These are phyloP conservation scores for Lophiotrema nucula DNA, from an alignment of 495 filamentous ascomycete species.

Conservation along the genomic window DNA sequence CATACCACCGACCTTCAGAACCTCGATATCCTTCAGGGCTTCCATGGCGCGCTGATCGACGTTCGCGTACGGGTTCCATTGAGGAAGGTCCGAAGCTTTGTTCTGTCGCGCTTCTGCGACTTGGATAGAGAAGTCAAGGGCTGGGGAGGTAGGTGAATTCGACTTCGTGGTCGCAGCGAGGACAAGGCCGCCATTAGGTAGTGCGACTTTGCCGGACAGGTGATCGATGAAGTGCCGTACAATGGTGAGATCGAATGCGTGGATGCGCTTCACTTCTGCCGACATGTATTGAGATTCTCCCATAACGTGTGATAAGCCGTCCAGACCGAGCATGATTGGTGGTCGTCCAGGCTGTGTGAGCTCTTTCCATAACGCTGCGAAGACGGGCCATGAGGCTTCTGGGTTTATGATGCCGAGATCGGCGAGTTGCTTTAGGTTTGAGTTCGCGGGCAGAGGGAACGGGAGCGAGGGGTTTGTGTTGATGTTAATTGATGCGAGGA, in stretches of 20 bases:
- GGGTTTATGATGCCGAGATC: slow-evolving; percentile 70
- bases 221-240: slow-evolving; percentile 71
- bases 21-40: slow-evolving; percentile 43
- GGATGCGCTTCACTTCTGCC: slow-evolving; percentile 66
- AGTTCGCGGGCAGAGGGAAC: slow-evolving; percentile 54
- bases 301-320: slow-evolving; percentile 81
- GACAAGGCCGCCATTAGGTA: slow-evolving; percentile 77
- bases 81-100: slow-evolving; percentile 46
- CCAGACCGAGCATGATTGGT: slow-evolving; percentile 73
- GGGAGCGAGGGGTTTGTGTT: slow-evolving; percentile 61
- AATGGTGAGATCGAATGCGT: slow-evolving; percentile 80
- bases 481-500: slow-evolving; percentile 60
- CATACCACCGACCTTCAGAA: slow-evolving; percentile 58
- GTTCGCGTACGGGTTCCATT: slow-evolving; percentile 60
- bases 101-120: slow-evolving; percentile 31
- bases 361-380: slow-evolving; percentile 78
- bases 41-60: slow-evolving; percentile 67
- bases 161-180: slow-evolving; percentile 68
- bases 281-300: slow-evolving; percentile 66
- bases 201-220: slow-evolving; percentile 55
- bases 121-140: slow-evolving; percentile 58
- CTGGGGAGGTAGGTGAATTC: slow-evolving; percentile 60
- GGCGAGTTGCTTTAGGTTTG: slow-evolving; percentile 65
- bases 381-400: slow-evolving; percentile 74
- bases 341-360: slow-evolving; percentile 68